Evolutionary conservation across 805 yeast species (phyloP).

Genomic region (Candida corydali): DNA sequence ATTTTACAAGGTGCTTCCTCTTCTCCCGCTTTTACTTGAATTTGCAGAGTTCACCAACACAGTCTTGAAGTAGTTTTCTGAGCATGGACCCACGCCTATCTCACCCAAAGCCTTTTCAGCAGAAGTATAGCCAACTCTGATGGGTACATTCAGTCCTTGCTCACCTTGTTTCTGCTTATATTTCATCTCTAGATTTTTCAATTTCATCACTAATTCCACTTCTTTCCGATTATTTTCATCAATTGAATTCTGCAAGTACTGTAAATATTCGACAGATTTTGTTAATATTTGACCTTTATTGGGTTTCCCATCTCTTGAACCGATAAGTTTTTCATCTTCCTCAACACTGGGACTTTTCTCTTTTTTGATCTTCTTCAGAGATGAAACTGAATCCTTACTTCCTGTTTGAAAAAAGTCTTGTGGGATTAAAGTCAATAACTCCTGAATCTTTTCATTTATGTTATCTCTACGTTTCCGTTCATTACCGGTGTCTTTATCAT

Average conservation of each 20-base stretch:
- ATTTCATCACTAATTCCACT: constrained; percentile 61
- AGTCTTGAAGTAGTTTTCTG: constrained; percentile 35
- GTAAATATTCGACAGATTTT: constrained; percentile 71
- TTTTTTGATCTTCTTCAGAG: constrained; percentile 2
- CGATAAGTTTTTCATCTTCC: constrained; percentile 29
- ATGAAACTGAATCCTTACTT: constrained; percentile 14
- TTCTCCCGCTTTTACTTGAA: constrained; percentile 18
- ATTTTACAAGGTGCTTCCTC: constrained; percentile 14
- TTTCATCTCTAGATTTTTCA: constrained; percentile 49
- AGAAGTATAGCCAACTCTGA: constrained; percentile 53
- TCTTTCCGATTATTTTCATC: constrained; percentile 78
- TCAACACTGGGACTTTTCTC: constrained; percentile 17
- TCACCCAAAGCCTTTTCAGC: constrained; percentile 74
- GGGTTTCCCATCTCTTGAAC: constrained; percentile 81
- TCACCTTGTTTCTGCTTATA: constrained; percentile 19
- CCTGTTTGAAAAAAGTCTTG: constrained; percentile 29
- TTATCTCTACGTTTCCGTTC: constrained; percentile 42
- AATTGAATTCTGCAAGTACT: constrained; percentile 61
- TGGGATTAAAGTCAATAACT: constrained; percentile 35
- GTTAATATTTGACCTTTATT: constrained; percentile 79
- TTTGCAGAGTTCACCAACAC: constrained; percentile 22
- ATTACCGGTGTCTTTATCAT: constrained; percentile 32
- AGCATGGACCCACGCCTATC: constrained; percentile 80
- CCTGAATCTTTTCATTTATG: constrained; percentile 43
- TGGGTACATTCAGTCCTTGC: constrained; percentile 36